Percentiles rank a stretch among this genome's conserved stretches.
Evolutionary conservation across 2,329 filamentous ascomycete species (phyloP).

Genomic region (Aspergillus sclerotialis): DNA sequence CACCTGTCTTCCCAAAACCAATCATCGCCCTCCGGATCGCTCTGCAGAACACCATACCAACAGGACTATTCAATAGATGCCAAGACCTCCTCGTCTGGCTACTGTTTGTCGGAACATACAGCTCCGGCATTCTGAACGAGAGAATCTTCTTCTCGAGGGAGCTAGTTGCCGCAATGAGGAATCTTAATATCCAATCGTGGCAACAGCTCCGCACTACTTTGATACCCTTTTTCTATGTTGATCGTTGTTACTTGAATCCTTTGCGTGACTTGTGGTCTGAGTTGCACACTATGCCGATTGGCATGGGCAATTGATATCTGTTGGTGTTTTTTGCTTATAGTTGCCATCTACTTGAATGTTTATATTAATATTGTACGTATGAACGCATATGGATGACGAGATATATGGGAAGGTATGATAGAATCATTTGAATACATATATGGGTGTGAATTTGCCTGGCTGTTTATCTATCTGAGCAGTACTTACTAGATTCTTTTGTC

Average conservation of each 20-base stretch:
- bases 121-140: constrained; percentile 18
- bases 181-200: constrained; percentile 24
- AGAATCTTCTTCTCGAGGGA: constrained; percentile 25
- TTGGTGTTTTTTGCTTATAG: too few relatives aligned
- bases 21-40: constrained; percentile 26
- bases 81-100: constrained; percentile 30
- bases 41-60: constrained; percentile 24
- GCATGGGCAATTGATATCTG: too few relatives aligned
- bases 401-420: background rate
- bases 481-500: too few relatives aligned
- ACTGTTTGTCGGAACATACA: constrained; percentile 29
- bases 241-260: constrained; percentile 24
- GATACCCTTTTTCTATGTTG: constrained; percentile 29
- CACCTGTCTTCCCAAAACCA: constrained; percentile 27
- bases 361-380: background rate
- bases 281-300: constrained; percentile 12
- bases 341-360: background rate
- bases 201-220: constrained; percentile 26
- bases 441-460: background rate
- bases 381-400: background rate
- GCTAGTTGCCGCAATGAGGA: constrained; percentile 19
- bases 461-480: background rate
- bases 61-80: constrained; percentile 25
- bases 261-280: constrained; percentile 27
- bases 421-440: background rate